These are phyloP conservation scores for Amaranthus cruentus DNA, from an alignment of 148 eudicot species.

Conservation along the genomic window DNA sequence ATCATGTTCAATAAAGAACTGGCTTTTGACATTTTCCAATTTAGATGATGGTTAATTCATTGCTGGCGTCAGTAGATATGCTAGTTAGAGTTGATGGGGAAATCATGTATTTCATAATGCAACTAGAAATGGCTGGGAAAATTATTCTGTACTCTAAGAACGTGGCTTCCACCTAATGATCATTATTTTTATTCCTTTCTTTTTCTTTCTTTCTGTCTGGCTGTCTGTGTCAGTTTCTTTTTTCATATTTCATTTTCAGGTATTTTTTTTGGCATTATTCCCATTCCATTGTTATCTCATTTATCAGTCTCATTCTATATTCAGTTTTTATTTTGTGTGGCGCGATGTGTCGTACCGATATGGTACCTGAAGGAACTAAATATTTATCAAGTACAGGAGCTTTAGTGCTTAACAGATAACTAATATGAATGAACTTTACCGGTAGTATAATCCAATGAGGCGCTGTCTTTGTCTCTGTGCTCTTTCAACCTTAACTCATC, in stretches of 20 bases:
- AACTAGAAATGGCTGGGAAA: slow-evolving; percentile 1
- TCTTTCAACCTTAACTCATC: slow-evolving; percentile 26
- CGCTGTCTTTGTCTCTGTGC: slow-evolving; percentile 33
- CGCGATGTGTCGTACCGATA: not conserved
- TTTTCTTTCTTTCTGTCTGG: not conserved
- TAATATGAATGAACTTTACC: slow-evolving; percentile 34
- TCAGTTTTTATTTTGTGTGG: not conserved
- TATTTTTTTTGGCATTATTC: not conserved
- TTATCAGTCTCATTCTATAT: not conserved
- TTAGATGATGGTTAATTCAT: not conserved
- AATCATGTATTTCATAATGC: slow-evolving; percentile 4
- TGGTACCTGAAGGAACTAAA: not conserved
- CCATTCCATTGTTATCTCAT: not conserved
- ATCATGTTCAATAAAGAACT: not conserved
- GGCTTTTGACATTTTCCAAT: slow-evolving; percentile 1
- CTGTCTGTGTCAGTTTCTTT: not conserved
- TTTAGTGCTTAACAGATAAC: not conserved
- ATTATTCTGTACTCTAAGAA: slow-evolving; percentile 1
- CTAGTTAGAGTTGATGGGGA: not conserved
- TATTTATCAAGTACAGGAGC: slow-evolving; percentile 5
- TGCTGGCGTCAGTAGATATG: not conserved
- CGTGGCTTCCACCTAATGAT: slow-evolving; percentile 4
- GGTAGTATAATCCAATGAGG: slow-evolving; percentile 51
- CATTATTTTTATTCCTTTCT: not conserved
- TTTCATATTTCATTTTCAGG: too few species aligned